These are phyloP conservation scores for Penicillium brevicompactum DNA, from an alignment of 2,329 filamentous ascomycete species.

Conservation along the genomic window DNA sequence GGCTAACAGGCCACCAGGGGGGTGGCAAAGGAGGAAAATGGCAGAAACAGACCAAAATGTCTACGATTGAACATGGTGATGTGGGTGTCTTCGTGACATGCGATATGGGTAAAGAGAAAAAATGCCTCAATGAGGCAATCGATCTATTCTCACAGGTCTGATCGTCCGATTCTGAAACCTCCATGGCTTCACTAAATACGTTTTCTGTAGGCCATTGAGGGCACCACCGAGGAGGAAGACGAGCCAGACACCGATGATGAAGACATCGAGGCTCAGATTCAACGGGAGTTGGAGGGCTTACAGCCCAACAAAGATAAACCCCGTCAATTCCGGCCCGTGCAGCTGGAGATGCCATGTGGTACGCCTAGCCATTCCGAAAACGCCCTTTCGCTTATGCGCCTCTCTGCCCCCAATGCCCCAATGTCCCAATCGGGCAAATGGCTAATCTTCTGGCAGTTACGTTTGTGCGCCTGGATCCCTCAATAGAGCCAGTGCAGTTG, in stretches of 20 bases:
- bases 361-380: conserved; percentile 13
- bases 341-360: conserved; percentile 55
- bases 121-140: conserved; percentile 59
- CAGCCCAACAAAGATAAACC: conserved; percentile 49
- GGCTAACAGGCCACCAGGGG: conserved; percentile 23
- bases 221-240: conserved; percentile 17
- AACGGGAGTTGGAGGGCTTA: conserved; percentile 59
- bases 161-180: not conserved
- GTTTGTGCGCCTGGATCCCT: conserved; percentile 60
- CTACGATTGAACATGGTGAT: conserved; percentile 51
- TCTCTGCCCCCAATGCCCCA: not conserved
- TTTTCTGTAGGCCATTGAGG: conserved; percentile 14
- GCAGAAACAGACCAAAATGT: conserved; percentile 29
- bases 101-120: conserved; percentile 62
- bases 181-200: conserved; percentile 6
- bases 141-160: conserved; percentile 60
- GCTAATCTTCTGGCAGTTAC: conserved; percentile 47
- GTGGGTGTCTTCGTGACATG: conserved; percentile 66
- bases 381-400: conserved; percentile 3
- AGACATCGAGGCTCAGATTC: conserved; percentile 64
- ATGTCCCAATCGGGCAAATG: conserved; percentile 16
- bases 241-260: conserved; percentile 41
- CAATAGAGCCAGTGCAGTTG: conserved; percentile 62
- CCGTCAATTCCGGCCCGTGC: conserved; percentile 55
- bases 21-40: conserved; percentile 31